Conservation (phyloP, 1,284 basidiomycete species). For the Schizophyllum amplum region DNA sequence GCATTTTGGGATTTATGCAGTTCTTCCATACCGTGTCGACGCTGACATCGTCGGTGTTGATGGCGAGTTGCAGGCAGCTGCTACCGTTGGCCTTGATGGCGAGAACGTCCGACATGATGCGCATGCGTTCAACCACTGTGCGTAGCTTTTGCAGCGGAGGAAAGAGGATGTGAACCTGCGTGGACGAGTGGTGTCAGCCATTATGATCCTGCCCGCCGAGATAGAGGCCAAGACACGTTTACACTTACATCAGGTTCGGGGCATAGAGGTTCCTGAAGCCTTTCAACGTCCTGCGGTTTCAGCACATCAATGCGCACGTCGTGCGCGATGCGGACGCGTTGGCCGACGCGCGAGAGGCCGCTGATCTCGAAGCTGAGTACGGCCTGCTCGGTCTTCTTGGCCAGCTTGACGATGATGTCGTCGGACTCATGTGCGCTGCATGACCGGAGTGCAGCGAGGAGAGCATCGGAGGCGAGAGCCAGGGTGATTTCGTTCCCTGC, state of each 20-base stretch:
- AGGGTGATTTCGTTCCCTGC: conserved; percentile 78
- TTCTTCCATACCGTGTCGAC: conserved; percentile 80
- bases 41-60: conserved; percentile 61
- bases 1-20: conserved; percentile 59
- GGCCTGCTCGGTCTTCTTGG: conserved; percentile 74
- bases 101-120: conserved; percentile 71
- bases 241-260: conserved; percentile 77
- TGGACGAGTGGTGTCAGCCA: neutral
- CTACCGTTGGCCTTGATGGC: conserved; percentile 60
- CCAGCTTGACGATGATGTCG: conserved; percentile 75
- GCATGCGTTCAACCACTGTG: conserved; percentile 70
- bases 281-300: conserved; percentile 62
- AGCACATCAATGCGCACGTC: conserved; percentile 75
- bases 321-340: conserved; percentile 53
- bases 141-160: conserved; percentile 74
- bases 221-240: neutral
- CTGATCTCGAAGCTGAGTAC: conserved; percentile 69
- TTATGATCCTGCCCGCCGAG: no score
- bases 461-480: conserved; percentile 61
- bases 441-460: conserved; percentile 68
- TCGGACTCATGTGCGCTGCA: conserved; percentile 47
- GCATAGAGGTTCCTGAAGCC: conserved; percentile 76
- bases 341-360: conserved; percentile 45
- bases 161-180: conserved; percentile 74
- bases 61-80: conserved; percentile 59